Conservation (phyloP, 1,284 basidiomycete genomes). For the Cutaneotrichosporon sp. region DNA sequence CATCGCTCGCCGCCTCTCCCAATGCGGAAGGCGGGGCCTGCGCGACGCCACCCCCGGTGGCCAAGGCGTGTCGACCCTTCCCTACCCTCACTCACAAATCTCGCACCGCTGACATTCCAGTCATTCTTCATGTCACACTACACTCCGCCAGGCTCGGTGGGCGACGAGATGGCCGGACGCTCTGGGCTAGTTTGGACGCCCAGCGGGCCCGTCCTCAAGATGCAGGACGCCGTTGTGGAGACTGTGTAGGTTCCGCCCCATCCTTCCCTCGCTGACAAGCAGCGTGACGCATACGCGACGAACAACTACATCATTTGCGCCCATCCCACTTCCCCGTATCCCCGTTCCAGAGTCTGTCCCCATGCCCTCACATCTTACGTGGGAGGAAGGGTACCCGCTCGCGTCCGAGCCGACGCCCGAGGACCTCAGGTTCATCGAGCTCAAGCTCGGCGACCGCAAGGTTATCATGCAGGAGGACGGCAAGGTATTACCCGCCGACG, state of each 20-base stretch:
- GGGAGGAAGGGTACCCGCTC: slow-evolving; percentile 42
- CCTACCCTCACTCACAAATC: background rate
- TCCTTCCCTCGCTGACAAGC: background rate
- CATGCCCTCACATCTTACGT: slow-evolving; percentile 33
- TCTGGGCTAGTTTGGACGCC: slow-evolving; percentile 19
- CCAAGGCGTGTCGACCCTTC: background rate
- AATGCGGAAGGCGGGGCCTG: background rate
- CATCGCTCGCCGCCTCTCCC: background rate
- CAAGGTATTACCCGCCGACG: slow-evolving; percentile 12
- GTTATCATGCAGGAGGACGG: slow-evolving; percentile 49
- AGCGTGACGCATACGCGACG: slow-evolving; percentile 20
- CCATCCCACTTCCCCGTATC: slow-evolving; percentile 47
- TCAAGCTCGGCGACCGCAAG: slow-evolving; percentile 43
- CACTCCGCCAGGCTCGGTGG: slow-evolving; percentile 1
- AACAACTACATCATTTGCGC: slow-evolving; percentile 50
- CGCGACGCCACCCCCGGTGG: background rate
- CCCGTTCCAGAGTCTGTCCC: slow-evolving; percentile 37
- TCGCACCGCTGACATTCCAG: background rate
- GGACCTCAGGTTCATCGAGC: slow-evolving; percentile 45
- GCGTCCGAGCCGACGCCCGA: slow-evolving; percentile 45
- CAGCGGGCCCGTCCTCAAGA: slow-evolving; percentile 35
- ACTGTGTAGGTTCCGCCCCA: slow-evolving; percentile 41
- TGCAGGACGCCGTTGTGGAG: slow-evolving; percentile 51
- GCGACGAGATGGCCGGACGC: background rate
- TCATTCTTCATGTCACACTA: background rate